phyloP scores from a whole-genome alignment of 169 alveolate genomes.

The Toxoplasma gondii region DNA sequence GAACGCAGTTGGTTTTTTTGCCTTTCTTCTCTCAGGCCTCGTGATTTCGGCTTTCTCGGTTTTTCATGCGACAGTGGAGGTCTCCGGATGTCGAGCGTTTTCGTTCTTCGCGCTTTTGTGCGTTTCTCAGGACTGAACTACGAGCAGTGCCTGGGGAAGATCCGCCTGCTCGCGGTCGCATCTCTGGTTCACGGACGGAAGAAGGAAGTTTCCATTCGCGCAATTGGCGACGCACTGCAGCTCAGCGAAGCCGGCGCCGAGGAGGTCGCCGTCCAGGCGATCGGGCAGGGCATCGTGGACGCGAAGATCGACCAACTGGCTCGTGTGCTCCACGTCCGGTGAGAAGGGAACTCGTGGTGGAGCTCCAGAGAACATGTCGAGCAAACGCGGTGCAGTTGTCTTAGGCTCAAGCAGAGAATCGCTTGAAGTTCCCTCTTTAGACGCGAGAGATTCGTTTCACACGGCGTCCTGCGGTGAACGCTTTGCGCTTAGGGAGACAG shows the following conservation, averaged over 20 bases:
- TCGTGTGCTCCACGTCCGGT: constrained; percentile 61
- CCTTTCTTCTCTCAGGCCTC: too few relatives aligned
- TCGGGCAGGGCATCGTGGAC: constrained; percentile 67
- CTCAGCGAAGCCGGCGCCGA: constrained; percentile 60
- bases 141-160: constrained; percentile 62
- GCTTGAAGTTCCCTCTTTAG: not conserved
- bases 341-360: not conserved
- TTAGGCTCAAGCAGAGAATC: not conserved
- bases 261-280: constrained; percentile 66
- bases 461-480: not conserved
- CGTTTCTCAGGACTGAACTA: constrained; percentile 52
- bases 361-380: not conserved
- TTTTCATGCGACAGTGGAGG: too few relatives aligned
- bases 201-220: constrained; percentile 39
- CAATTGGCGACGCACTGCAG: constrained; percentile 46
- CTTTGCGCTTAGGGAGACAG: not conserved
- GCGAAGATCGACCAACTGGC: constrained; percentile 71
- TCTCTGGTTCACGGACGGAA: constrained; percentile 45
- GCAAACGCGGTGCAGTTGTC: not conserved
- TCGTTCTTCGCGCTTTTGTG: too few relatives aligned
- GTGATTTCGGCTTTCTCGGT: too few relatives aligned
- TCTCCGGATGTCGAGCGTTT: too few relatives aligned
- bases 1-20: too few relatives aligned
- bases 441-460: not conserved
- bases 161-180: constrained; percentile 70